These are phyloP conservation scores for Triticum timopheevii DNA, from an alignment of 176 grass and related monocot species.

Conservation along the genomic window DNA sequence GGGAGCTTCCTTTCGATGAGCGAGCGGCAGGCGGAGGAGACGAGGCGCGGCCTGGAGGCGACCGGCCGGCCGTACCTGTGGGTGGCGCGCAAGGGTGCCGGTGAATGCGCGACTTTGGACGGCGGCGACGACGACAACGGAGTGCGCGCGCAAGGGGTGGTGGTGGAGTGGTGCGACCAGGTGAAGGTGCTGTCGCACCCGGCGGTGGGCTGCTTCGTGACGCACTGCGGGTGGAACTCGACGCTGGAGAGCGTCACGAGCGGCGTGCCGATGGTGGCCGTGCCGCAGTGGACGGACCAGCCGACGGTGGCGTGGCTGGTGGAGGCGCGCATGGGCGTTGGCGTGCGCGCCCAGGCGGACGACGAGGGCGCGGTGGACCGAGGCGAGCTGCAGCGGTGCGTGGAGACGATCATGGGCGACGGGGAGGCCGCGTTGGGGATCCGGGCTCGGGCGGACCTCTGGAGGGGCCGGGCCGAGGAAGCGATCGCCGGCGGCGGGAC, in stretches of 20 bases:
- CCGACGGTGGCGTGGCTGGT: conserved; percentile 51
- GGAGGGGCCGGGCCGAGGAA: neutral
- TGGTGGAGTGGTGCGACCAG: conserved; percentile 53
- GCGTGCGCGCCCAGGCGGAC: conserved; percentile 28
- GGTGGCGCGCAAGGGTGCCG: conserved; percentile 33
- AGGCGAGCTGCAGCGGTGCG: conserved; percentile 43
- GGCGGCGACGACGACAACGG: neutral
- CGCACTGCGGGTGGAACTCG: conserved; percentile 75
- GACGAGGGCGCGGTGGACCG: conserved; percentile 17
- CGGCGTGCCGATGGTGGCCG: conserved; percentile 58
- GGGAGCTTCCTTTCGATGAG: conserved; percentile 29
- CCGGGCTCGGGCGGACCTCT: conserved; percentile 6
- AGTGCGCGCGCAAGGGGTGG: neutral
- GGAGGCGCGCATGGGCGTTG: conserved; percentile 33
- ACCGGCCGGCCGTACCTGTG: conserved; percentile 49
- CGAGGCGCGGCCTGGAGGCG: conserved; percentile 24
- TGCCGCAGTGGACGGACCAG: conserved; percentile 66
- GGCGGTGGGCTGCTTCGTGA: conserved; percentile 45
- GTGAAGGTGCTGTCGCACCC: conserved; percentile 40
- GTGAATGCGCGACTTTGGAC: neutral
- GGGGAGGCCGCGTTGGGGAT: conserved; percentile 24
- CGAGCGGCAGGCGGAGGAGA: conserved; percentile 43
- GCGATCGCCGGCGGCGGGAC: neutral
- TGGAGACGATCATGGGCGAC: conserved; percentile 30
- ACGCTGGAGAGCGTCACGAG: conserved; percentile 43